These are phyloP conservation scores for Scenedesmus sp. DNA, from an alignment of 163 green algal genomes.

Conservation along the genomic window DNA sequence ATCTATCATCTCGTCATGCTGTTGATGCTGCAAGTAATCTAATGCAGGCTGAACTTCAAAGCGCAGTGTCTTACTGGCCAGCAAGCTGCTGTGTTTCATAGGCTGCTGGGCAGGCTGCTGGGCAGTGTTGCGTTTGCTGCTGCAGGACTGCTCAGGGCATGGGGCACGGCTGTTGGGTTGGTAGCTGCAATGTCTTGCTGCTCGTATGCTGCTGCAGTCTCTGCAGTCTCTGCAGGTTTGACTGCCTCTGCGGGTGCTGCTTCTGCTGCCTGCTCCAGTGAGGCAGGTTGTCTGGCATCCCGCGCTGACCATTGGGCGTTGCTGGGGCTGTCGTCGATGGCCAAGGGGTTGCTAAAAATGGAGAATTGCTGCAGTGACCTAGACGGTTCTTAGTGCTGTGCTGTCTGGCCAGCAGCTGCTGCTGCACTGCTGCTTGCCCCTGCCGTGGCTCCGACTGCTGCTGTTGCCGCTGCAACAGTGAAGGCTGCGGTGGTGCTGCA, in stretches of 20 bases:
- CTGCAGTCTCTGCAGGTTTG: background rate
- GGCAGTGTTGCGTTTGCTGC: background rate
- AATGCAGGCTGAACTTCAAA: constrained; percentile 41
- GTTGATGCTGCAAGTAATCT: background rate
- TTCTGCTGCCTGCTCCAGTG: background rate
- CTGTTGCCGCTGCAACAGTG: background rate
- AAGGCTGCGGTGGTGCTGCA: background rate
- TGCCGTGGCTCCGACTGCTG: too few species aligned
- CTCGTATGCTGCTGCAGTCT: background rate
- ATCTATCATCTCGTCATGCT: constrained; percentile 4
- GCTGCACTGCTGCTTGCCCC: background rate
- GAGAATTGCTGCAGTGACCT: background rate
- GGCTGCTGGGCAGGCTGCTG: background rate
- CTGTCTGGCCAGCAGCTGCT: background rate
- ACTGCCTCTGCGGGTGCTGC: background rate
- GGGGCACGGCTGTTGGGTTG: background rate
- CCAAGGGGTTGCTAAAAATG: background rate
- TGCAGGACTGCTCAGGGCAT: background rate
- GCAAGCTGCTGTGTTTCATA: background rate
- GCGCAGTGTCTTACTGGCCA: background rate
- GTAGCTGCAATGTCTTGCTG: constrained; percentile 15
- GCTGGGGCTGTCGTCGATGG: background rate
- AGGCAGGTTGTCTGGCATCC: background rate
- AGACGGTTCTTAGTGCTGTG: background rate
- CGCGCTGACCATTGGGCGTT: background rate